Conservation (phyloP, 2,329 filamentous ascomycete species). For the Aspergillus niger region DNA sequence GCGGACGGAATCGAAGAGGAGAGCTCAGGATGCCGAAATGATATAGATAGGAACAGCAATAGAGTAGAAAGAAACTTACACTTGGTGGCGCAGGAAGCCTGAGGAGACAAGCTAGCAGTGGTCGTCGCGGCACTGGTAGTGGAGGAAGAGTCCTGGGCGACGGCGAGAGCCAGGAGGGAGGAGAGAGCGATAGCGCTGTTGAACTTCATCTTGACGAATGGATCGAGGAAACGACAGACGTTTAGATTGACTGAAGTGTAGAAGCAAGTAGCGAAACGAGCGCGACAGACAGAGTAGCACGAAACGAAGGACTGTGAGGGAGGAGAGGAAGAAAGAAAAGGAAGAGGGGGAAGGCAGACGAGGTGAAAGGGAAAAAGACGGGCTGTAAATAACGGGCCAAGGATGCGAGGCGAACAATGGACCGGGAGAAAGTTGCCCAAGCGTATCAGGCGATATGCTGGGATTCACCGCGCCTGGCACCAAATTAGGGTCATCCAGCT, state of each 20-base stretch:
- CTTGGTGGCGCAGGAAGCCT: constrained; percentile 37
- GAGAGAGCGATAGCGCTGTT: constrained; percentile 44
- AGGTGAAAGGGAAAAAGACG: constrained; percentile 13
- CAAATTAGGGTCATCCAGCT: too few species aligned
- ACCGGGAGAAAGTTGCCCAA: constrained; percentile 10
- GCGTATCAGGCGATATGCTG: not conserved
- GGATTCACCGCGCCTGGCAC: not conserved
- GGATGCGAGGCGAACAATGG: constrained; percentile 16
- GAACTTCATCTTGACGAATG: constrained; percentile 43
- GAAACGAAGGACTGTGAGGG: constrained; percentile 11
- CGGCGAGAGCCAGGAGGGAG: constrained; percentile 48
- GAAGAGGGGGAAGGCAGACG: constrained; percentile 12
- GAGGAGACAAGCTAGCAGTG: constrained; percentile 36
- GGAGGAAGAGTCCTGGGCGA: constrained; percentile 40
- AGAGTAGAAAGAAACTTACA: constrained; percentile 30
- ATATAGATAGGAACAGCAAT: not conserved
- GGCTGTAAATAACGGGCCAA: not conserved
- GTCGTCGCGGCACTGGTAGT: constrained; percentile 31
- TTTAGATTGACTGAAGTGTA: constrained; percentile 5
- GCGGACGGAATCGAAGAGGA: not conserved
- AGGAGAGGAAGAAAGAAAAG: constrained; percentile 10
- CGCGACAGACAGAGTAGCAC: constrained; percentile 10
- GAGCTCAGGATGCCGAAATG: not conserved
- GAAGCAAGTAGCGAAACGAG: constrained; percentile 11
- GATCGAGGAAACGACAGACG: constrained; percentile 17